Evolutionary conservation across 805 yeast species (phyloP), one percentile per base, ranked within the genome.

Genomic region (Lipomyces mesembrius): DNA sequence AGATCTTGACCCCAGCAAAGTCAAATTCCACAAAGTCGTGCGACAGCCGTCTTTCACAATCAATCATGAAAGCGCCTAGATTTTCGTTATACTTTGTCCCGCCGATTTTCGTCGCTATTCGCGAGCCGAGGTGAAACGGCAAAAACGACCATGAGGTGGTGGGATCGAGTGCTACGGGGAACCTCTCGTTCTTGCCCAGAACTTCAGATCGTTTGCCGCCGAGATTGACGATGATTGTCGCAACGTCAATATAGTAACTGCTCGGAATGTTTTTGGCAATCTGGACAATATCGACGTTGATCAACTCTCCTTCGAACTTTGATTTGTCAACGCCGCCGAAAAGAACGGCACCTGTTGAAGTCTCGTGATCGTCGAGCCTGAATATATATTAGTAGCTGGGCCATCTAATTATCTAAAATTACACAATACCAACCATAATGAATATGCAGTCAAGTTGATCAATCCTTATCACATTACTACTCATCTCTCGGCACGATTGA

Each of bases 281-380:
- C 9, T 58, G 69, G 9, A 34, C 60, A 6, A 65, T 51, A 11
- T 12, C 55, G 12, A 62, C 39, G 2, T 63, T 65, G 34, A 53
- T 17, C 14, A 83, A 73, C 7, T 71, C 73, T n/a, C 83, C 84
- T 1, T 66, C 58, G 71, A 78, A 82, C 70, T 80, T 81, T 20
- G 79, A 75, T 35, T 76, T 76, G 72, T 82, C 85, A 51, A 81
- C 72, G 17, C 82, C 85, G 32, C 85, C 84, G 67, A 81, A 82
- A 53, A 83, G 74, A 34, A 82, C 65, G 2, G 76, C 63, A 20
- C 84, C 85, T 8, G 74, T 43, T 12, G 62, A 59, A 8, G 79
- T 72, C 2, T 73, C 62, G 5, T 72, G 63, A 20, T 76, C 75
- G 66, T 80, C 77, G 71, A 84, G 75, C 75, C 55, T 52, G 32